phyloP scores from a whole-genome alignment of 1,139 yeast species.

The Saccharomyces hybrid region DNA sequence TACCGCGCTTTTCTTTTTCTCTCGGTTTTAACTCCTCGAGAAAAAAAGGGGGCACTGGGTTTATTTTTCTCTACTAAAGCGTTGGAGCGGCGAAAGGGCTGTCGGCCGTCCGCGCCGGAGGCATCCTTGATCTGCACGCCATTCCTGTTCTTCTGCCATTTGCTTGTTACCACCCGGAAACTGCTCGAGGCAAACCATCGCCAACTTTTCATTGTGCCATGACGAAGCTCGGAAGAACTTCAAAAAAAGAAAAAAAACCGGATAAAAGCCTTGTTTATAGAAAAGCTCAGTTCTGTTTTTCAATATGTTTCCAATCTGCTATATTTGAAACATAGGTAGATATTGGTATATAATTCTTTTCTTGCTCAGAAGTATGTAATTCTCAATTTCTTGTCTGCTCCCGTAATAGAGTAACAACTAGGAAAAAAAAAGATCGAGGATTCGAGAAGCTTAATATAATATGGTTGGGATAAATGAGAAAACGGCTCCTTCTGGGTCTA shows the following conservation, averaged over 20 bases:
- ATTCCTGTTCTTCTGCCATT: neutral
- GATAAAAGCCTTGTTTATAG: neutral
- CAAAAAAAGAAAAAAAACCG: neutral
- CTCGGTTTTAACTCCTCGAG: neutral
- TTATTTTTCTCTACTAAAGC: neutral
- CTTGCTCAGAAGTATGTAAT: neutral
- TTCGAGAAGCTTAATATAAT: neutral
- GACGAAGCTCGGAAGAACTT: neutral
- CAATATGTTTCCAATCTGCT: neutral
- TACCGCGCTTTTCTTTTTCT: neutral
- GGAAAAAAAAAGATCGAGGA: neutral
- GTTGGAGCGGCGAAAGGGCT: neutral
- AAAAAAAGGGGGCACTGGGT: neutral
- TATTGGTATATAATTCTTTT: neutral
- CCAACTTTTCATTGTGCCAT: neutral
- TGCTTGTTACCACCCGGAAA: neutral
- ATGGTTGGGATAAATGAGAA: neutral
- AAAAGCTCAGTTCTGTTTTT: neutral
- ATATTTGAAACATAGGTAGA: neutral
- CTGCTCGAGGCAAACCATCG: neutral
- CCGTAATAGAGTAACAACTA: neutral
- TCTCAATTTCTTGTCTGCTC: neutral
- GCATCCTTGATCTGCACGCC: neutral
- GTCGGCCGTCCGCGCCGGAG: neutral
- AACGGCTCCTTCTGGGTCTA: neutral